A percentile compares a stretch with the other conserved stretches of the same genome.
These are phyloP conservation scores for Cicer bijugum DNA, from an alignment of 306 rosid species.

Conservation along the genomic window DNA sequence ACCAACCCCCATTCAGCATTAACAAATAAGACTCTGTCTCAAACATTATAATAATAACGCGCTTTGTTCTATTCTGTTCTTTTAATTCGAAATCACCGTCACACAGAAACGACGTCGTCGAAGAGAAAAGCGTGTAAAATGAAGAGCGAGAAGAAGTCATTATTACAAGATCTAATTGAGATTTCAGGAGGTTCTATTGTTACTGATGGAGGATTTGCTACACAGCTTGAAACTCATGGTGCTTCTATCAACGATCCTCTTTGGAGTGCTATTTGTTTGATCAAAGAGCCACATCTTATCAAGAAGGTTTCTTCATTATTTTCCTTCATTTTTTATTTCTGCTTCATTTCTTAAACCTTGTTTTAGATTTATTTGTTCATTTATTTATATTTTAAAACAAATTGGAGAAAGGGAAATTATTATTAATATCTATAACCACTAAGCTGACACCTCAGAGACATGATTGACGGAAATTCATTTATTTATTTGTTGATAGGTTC, in stretches of 20 bases:
- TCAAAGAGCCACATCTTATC: conserved; percentile 69
- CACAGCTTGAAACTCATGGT: conserved; percentile 82
- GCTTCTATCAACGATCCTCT: conserved; percentile 78
- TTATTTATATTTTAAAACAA: no score
- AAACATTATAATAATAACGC: not conserved
- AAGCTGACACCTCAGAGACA: no score
- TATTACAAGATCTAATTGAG: conserved; percentile 67
- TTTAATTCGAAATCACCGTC: not conserved
- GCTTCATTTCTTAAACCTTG: not conserved
- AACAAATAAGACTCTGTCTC: not conserved
- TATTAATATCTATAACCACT: no score
- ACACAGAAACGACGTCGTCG: conserved; percentile 9
- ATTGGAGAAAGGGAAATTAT: no score
- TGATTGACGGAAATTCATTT: no score
- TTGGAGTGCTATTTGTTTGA: conserved; percentile 86
- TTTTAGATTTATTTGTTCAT: no score
- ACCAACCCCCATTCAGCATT: not conserved
- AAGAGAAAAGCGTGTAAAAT: conserved; percentile 43
- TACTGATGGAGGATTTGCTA: conserved; percentile 84
- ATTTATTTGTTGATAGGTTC: conserved; percentile 57
- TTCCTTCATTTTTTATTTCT: not conserved
- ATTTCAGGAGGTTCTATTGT: conserved; percentile 76
- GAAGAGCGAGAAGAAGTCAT: conserved; percentile 46
- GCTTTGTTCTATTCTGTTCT: not conserved
- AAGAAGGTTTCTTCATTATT: conserved; percentile 47